Evolutionary conservation across 441 rosid species (phyloP).

Genomic region (Oxalis stricta): DNA sequence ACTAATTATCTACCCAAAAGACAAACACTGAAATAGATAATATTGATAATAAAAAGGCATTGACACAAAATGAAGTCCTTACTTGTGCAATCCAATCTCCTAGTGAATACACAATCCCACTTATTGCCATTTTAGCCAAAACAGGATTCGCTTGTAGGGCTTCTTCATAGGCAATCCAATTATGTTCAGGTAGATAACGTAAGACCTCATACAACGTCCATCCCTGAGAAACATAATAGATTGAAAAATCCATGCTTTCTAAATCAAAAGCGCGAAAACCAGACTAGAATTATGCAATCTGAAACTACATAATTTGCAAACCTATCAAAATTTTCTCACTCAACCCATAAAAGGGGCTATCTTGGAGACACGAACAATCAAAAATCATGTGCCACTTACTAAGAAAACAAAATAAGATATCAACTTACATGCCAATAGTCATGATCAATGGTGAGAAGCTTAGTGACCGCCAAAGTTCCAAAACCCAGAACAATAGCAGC

Average conservation of each 20-base stretch:
- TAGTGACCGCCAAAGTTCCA: constrained; percentile 69
- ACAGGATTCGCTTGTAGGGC: constrained; percentile 79
- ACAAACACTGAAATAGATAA: too few relatives aligned
- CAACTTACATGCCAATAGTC: constrained; percentile 94
- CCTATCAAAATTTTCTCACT: too few relatives aligned
- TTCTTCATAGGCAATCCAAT: constrained; percentile 87
- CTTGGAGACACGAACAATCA: too few relatives aligned
- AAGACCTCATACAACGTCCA: constrained; percentile 88
- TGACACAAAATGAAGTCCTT: constrained; percentile 1
- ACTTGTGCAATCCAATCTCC: constrained; percentile 99
- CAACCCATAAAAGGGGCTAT: too few relatives aligned
- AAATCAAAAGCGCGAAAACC: neutral
- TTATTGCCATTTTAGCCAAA: constrained; percentile 93
- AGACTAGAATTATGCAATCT: too few relatives aligned
- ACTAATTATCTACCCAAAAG: neutral
- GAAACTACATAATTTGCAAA: too few relatives aligned
- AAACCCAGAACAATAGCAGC: constrained; percentile 70
- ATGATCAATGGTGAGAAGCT: constrained; percentile 68
- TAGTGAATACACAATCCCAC: constrained; percentile 70
- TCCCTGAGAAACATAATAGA: constrained; percentile 35
- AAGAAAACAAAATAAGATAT: neutral
- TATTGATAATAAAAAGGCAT: too few relatives aligned
- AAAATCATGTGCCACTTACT: too few relatives aligned
- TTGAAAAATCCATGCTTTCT: neutral
- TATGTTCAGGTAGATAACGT: constrained; percentile 77